These are phyloP conservation scores for Nymphaea thermarum DNA, from an alignment of 164 flowering plant species.

Conservation along the genomic window DNA sequence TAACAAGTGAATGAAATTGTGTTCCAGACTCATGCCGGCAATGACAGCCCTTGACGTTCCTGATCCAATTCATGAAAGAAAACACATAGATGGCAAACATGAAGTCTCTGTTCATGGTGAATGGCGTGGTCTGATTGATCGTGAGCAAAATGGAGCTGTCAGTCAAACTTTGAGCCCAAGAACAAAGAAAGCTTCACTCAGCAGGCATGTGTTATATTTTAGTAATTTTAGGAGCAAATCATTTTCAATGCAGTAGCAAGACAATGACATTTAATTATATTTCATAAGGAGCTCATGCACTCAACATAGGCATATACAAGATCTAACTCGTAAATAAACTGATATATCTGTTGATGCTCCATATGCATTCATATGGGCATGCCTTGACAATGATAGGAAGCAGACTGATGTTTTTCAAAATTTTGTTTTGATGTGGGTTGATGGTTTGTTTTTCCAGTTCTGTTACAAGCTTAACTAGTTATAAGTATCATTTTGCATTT, in stretches of 20 bases:
- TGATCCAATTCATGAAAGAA: slow-evolving; percentile 15
- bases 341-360: no score
- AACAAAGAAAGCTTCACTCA: slow-evolving; percentile 32
- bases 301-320: no score
- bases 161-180: slow-evolving; percentile 36
- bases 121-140: slow-evolving; percentile 11
- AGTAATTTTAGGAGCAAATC: no score
- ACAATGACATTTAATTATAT: no score
- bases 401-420: not conserved
- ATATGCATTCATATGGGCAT: not conserved
- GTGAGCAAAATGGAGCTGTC: slow-evolving; percentile 26
- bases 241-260: no score
- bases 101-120: slow-evolving; percentile 17
- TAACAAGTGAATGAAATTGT: slow-evolving; percentile 1
- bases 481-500: no score
- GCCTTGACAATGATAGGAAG: not conserved
- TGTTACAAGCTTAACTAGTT: not conserved
- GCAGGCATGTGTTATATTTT: slow-evolving; percentile 19
- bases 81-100: slow-evolving; percentile 12
- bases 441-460: not conserved
- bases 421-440: not conserved
- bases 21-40: slow-evolving; percentile 11
- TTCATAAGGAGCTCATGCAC: no score
- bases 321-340: no score
- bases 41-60: slow-evolving; percentile 13